These are phyloP conservation scores for Fabrea salina DNA, from an alignment of 169 alveolate genomes.

Conservation along the genomic window DNA sequence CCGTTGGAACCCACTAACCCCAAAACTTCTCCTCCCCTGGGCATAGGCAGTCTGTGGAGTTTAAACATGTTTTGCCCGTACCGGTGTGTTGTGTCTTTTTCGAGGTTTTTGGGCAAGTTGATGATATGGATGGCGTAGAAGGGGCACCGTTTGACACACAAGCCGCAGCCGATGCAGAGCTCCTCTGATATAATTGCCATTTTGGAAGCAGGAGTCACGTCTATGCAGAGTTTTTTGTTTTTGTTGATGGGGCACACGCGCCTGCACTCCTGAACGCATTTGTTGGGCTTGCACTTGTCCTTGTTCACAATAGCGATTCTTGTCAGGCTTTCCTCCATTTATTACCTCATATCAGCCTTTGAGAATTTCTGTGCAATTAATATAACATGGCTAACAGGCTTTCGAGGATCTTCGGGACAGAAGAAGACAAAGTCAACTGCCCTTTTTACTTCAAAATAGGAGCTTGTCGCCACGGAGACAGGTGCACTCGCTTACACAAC, in stretches of 20 bases:
- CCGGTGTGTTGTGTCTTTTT: slow-evolving; percentile 90
- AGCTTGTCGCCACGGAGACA: slow-evolving; percentile 99
- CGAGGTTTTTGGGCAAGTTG: slow-evolving; percentile 97
- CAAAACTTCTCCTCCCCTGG: slow-evolving; percentile 96
- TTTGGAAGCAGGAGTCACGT: slow-evolving; percentile 92
- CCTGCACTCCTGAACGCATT: slow-evolving; percentile 96
- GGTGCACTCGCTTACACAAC: slow-evolving; percentile 98
- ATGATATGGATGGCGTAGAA: slow-evolving; percentile 97
- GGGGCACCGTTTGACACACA: slow-evolving; percentile 99
- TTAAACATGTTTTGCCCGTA: slow-evolving; percentile 98
- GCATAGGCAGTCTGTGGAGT: slow-evolving; percentile 98
- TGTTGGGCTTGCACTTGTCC: slow-evolving; percentile 99
- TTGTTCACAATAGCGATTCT: slow-evolving; percentile 97
- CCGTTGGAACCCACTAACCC: slow-evolving; percentile 91
- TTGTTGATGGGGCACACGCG: slow-evolving; percentile 90
- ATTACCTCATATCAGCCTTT: neutral
- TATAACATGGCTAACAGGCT: slow-evolving; percentile 98
- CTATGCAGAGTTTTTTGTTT: slow-evolving; percentile 96
- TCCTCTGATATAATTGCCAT: slow-evolving; percentile 96
- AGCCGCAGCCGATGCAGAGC: slow-evolving; percentile 99
- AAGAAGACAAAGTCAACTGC: slow-evolving; percentile 99
- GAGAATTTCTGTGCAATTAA: no score
- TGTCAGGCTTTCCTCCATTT: slow-evolving; percentile 34
- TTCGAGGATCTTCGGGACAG: slow-evolving; percentile 97
- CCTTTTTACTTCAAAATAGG: slow-evolving; percentile 99